Conservation (phyloP, 495 filamentous ascomycete genomes). For the Podospora sp. region DNA sequence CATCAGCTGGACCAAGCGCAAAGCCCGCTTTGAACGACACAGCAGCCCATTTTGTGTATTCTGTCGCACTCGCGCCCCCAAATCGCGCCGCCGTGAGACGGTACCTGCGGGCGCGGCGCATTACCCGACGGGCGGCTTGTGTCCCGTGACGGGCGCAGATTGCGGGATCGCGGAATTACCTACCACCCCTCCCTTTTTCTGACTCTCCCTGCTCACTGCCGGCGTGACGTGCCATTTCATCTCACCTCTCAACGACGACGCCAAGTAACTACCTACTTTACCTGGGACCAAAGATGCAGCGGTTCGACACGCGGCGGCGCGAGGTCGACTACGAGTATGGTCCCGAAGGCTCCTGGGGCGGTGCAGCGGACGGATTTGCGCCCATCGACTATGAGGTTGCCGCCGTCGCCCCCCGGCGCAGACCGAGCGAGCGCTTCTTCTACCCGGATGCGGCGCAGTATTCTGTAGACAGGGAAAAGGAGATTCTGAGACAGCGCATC, state of each 20-base stretch:
- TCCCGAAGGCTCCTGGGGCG: background rate
- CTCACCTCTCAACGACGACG: background rate
- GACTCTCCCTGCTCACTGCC: background rate
- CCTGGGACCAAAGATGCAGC: no score
- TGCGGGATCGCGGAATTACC: no score
- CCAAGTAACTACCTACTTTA: no score
- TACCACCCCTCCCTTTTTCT: background rate
- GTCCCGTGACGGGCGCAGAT: background rate
- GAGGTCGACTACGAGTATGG: slow-evolving; percentile 17
- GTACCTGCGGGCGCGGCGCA: background rate
- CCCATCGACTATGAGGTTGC: background rate
- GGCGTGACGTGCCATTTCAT: background rate
- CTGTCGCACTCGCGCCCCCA: background rate
- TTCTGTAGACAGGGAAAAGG: slow-evolving; percentile 16
- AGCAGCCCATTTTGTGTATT: background rate
- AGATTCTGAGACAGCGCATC: slow-evolving; percentile 20
- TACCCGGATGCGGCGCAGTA: background rate
- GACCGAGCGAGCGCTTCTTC: background rate
- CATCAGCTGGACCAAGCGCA: background rate
- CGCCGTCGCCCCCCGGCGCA: background rate
- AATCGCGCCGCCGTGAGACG: background rate
- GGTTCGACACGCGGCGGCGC: slow-evolving; percentile 16
- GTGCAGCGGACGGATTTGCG: background rate
- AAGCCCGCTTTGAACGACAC: slow-evolving; percentile 20
- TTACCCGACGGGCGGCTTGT: background rate